phyloP scores from a whole-genome alignment of 371 early-diverging fungal genomes.

The Rhizopus sp. region DNA sequence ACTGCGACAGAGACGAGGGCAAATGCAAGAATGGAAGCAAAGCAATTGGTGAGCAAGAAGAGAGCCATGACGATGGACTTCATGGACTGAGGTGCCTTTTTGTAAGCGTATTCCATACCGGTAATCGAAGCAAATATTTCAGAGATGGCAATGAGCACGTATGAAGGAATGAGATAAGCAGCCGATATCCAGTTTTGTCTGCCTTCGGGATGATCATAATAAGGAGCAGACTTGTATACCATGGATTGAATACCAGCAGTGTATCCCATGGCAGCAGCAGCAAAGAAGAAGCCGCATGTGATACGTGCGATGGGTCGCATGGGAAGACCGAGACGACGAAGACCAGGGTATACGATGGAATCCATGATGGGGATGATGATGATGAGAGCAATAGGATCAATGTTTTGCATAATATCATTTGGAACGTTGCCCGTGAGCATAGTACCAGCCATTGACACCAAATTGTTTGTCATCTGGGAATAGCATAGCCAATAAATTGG shows the following conservation, averaged over 20 bases:
- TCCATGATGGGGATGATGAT: conserved; percentile 75
- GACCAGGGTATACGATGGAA: conserved; percentile 62
- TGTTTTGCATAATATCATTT: conserved; percentile 64
- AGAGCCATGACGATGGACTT: conserved; percentile 74
- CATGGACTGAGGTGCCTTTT: conserved; percentile 66
- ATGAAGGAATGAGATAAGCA: conserved; percentile 68
- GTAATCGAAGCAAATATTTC: conserved; percentile 73
- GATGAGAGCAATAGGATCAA: conserved; percentile 66
- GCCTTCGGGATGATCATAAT: conserved; percentile 23
- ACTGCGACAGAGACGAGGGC: conserved; percentile 62
- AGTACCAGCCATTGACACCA: conserved; percentile 68
- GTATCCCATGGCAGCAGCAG: conserved; percentile 65
- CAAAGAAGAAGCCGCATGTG: conserved; percentile 66
- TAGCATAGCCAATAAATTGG: conserved; percentile 78
- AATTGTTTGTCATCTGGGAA: conserved; percentile 71
- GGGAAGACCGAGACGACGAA: conserved; percentile 60
- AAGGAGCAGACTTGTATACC: conserved; percentile 52
- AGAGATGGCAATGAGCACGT: conserved; percentile 60
- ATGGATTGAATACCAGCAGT: conserved; percentile 67
- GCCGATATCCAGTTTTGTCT: conserved; percentile 57
- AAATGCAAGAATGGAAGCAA: conserved; percentile 65
- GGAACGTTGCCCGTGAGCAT: conserved; percentile 64
- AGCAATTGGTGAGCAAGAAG: conserved; percentile 68
- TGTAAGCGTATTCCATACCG: conserved; percentile 79
- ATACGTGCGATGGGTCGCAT: conserved; percentile 72